Base-by-base conservation (phyloP, 108 stramenopile species). In the Stephanodiscus triporus region DNA sequence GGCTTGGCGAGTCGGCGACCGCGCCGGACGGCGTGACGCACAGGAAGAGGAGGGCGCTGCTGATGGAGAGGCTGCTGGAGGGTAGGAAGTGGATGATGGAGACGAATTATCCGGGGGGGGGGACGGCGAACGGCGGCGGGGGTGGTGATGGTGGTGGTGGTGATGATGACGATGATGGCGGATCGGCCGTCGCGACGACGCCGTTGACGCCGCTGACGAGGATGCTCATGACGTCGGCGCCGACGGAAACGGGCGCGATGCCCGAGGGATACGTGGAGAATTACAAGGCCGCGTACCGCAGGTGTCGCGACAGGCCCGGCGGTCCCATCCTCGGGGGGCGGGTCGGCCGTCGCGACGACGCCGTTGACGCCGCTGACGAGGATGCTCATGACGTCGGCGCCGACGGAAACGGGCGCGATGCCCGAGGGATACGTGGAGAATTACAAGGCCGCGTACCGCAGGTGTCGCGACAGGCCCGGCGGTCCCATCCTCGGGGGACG, bases 221-320 rank as follows among this genome's bases (percentile, higher is more conserved):
- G 60, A 56, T 73, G 75, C 45, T 61, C 57, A 83, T 78, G 73
- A 75, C 55, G 48, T 56, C 53, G 53, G 70, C 70, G 19, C 76
- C 63, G 67, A 63, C 42, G 34, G 60, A 66, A 48, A 67, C 43
- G 63, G 50, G 40, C 36, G 14, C 16, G 48, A 57, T 84, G 43
- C 75, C 79, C 5, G 42, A 54, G 37, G 76, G 68, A 19, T 92
- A 92, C 48, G 75, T 85, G 45, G 77, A 83, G 45, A 85, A 92
- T 47, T 95, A 89, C 73, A 80, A 72, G 10, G 54, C 59, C 58
- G 94, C 91, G 2, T 95, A 95, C 51, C 85, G 89, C 34, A 72
- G 77, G 66, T 95, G 94, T 82, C 91, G 90, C 71, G 91, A 92
- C 70, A 78, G 84, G 73, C 90, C 94, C 14, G 91, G 91, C 72